phyloP scores from a whole-genome alignment of 805 yeast species.

The Nakazawaea pomicola region DNA sequence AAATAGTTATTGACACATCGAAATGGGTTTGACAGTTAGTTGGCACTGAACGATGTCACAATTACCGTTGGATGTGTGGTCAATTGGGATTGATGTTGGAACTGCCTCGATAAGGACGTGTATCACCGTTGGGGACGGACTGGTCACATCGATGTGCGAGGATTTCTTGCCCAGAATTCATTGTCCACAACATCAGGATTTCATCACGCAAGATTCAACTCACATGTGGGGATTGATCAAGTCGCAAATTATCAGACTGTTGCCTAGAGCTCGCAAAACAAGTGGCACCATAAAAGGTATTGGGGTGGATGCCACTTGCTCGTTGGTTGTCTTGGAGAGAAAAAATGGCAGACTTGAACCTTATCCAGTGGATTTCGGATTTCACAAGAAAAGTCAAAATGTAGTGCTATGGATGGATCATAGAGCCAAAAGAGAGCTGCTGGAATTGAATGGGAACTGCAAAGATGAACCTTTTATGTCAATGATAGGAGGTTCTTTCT shows the following conservation, averaged over 20 bases:
- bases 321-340: conserved; percentile 41
- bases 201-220: conserved; percentile 35
- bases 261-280: neutral
- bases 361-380: conserved; percentile 26
- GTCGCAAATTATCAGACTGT: conserved; percentile 14
- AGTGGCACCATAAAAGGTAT: conserved; percentile 20
- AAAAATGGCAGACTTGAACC: conserved; percentile 22
- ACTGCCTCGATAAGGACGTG: conserved; percentile 44
- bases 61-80: conserved; percentile 30
- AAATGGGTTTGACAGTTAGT: neutral
- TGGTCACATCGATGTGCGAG: conserved; percentile 12
- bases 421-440: conserved; percentile 32
- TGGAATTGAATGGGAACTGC: conserved; percentile 24
- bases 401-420: conserved; percentile 60
- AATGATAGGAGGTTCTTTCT: conserved; percentile 37
- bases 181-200: conserved; percentile 17
- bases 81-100: conserved; percentile 82
- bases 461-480: conserved; percentile 18
- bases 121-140: conserved; percentile 18
- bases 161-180: conserved; percentile 16
- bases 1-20: conserved; percentile 8
- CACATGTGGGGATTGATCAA: conserved; percentile 29
- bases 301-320: conserved; percentile 54
- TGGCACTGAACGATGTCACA: conserved; percentile 1
- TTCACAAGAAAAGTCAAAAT: conserved; percentile 26